Conservation (phyloP, 2,329 filamentous ascomycete species). For the Fusarium palustre region DNA sequence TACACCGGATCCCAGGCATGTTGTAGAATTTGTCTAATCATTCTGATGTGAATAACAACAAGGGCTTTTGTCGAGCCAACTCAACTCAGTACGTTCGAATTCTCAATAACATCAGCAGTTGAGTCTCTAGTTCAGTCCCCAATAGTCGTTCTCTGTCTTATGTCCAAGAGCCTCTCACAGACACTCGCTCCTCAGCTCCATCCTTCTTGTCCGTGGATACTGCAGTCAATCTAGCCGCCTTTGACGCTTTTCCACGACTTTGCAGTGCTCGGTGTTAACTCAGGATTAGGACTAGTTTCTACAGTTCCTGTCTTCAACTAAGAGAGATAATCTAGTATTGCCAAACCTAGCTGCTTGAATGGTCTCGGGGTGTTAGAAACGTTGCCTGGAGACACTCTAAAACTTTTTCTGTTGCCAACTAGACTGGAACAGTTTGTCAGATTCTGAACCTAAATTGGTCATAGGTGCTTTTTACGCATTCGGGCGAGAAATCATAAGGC, state of each 20-base stretch:
- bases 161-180: not conserved
- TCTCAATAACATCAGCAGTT: not conserved
- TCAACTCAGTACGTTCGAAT: not conserved
- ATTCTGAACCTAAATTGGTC: not conserved
- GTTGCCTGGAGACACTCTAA: not conserved
- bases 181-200: not conserved
- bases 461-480: not conserved
- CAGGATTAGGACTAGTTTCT: not conserved
- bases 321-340: not conserved
- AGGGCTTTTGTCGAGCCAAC: not conserved
- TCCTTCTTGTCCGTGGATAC: not conserved
- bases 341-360: too few species aligned
- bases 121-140: rapidly evolving
- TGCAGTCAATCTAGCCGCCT: not conserved
- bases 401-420: not conserved
- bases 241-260: not conserved
- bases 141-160: not conserved
- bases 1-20: not conserved
- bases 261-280: not conserved
- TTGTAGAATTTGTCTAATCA: not conserved
- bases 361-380: not conserved
- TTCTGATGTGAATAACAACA: not conserved
- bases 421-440: not conserved
- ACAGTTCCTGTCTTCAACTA: not conserved
- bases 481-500: too few species aligned